Evolutionary conservation across 2,329 filamentous ascomycete species (phyloP).

Genomic region (Cytospora chrysosperma): DNA sequence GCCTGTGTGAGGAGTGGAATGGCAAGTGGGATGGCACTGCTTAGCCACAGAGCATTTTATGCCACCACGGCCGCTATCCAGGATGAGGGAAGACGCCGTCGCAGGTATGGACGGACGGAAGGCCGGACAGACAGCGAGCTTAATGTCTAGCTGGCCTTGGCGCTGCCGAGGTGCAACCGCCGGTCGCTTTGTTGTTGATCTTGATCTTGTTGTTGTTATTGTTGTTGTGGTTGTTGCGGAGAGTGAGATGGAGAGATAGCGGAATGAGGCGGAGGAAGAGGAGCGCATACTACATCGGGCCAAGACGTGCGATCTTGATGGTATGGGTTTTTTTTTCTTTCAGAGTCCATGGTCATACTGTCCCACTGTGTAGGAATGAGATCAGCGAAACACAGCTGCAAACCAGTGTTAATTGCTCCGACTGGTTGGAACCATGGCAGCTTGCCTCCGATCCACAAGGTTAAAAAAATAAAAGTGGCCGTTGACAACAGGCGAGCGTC

Average conservation of each 20-base stretch:
- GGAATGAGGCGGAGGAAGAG: background rate
- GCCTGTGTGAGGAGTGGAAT: background rate
- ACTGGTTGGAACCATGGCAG: background rate
- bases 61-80: background rate
- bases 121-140: background rate
- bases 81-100: background rate
- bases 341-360: slow-evolving; percentile 2
- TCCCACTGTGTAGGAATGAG: background rate
- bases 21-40: background rate
- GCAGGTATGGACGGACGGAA: background rate
- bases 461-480: background rate
- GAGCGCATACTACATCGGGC: background rate
- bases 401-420: slow-evolving; percentile 13
- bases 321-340: too few species aligned
- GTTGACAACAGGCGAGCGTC: background rate
- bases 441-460: background rate
- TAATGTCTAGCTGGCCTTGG: slow-evolving; percentile 5
- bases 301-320: slow-evolving; percentile 1
- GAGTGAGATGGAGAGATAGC: too few species aligned
- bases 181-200: background rate
- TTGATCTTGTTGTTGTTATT: too few species aligned
- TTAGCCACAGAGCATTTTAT: background rate
- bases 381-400: slow-evolving; percentile 11
- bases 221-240: too few species aligned
- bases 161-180: background rate